A percentile compares a stretch with the other conserved stretches of the same genome.
phyloP scores from a whole-genome alignment of 2,329 filamentous ascomycete species.

The Ceratocystiopsis sp. region DNA sequence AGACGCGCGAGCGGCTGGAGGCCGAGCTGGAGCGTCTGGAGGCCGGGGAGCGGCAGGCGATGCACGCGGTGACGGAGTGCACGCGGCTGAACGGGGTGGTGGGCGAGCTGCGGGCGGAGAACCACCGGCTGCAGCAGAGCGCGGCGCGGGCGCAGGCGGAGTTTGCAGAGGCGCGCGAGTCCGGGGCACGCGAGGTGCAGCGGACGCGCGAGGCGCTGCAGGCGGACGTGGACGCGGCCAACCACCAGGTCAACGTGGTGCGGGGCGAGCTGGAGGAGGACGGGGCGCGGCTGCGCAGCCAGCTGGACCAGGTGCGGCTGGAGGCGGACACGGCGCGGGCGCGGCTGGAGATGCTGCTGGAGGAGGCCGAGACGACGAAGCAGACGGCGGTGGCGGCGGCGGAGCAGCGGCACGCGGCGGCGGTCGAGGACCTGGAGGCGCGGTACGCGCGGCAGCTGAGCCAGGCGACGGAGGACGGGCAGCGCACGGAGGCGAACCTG shows the following conservation, averaged over 20 bases:
- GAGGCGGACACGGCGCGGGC: slow-evolving; percentile 69
- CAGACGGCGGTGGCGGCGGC: slow-evolving; percentile 25
- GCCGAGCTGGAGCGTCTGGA: slow-evolving; percentile 50
- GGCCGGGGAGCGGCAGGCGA: slow-evolving; percentile 44
- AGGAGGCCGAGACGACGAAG: slow-evolving; percentile 59
- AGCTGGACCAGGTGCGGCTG: slow-evolving; percentile 61
- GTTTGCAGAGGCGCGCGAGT: slow-evolving; percentile 68
- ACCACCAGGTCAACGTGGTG: slow-evolving; percentile 69
- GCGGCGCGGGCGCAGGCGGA: slow-evolving; percentile 60
- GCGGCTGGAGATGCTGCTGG: slow-evolving; percentile 67
- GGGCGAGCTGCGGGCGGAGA: slow-evolving; percentile 44
- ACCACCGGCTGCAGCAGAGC: slow-evolving; percentile 53
- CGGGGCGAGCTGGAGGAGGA: slow-evolving; percentile 71
- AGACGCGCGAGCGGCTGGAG: slow-evolving; percentile 50
- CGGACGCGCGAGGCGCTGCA: slow-evolving; percentile 65
- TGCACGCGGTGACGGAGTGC: slow-evolving; percentile 45
- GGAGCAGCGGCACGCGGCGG: slow-evolving; percentile 43
- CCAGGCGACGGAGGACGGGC: slow-evolving; percentile 64
- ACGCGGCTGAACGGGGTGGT: slow-evolving; percentile 41
- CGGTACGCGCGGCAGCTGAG: slow-evolving; percentile 59
- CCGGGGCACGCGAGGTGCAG: slow-evolving; percentile 62
- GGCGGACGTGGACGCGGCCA: slow-evolving; percentile 65
- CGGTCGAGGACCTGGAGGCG: slow-evolving; percentile 56
- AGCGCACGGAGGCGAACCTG: slow-evolving; percentile 62
- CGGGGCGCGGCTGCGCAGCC: slow-evolving; percentile 50